Evolutionary conservation across 495 filamentous ascomycete genomes (phyloP).

Genomic region (Tetracladium marchalianum): DNA sequence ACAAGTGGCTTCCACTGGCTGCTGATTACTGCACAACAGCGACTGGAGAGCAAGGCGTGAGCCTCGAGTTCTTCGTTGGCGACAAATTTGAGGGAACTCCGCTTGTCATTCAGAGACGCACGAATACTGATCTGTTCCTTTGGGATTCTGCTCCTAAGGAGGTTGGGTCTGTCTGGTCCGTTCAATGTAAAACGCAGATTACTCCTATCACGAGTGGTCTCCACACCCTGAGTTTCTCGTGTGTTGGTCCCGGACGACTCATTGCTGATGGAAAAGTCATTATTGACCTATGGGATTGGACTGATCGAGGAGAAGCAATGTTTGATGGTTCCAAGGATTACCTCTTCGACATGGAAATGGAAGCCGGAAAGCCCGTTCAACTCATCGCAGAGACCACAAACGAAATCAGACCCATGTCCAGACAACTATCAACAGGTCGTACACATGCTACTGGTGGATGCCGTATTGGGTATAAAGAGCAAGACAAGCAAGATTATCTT

Average conservation of each 20-base stretch:
- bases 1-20: constrained; percentile 57
- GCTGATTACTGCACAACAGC: constrained; percentile 46
- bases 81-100: constrained; percentile 50
- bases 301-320: constrained; percentile 53
- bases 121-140: constrained; percentile 54
- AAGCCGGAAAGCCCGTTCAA: constrained; percentile 35
- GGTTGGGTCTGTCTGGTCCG: constrained; percentile 50
- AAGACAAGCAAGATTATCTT: constrained; percentile 59
- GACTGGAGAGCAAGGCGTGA: constrained; percentile 46
- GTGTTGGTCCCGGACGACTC: constrained; percentile 62
- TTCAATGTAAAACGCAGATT: constrained; percentile 44
- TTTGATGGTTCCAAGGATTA: constrained; percentile 48
- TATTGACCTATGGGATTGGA: constrained; percentile 67
- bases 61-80: constrained; percentile 52
- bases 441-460: constrained; percentile 61
- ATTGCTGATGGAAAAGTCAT: constrained; percentile 59
- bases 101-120: constrained; percentile 39
- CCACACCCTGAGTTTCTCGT: constrained; percentile 69
- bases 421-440: constrained; percentile 38
- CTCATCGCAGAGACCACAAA: constrained; percentile 50
- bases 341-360: constrained; percentile 40
- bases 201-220: constrained; percentile 44
- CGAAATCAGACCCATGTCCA: constrained; percentile 43
- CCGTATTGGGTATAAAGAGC: constrained; percentile 65
- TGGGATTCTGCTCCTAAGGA: constrained; percentile 60